Evolutionary conservation across 2,329 filamentous ascomycete genomes (phyloP).

Genomic region (Cordyceps fumosorosea): DNA sequence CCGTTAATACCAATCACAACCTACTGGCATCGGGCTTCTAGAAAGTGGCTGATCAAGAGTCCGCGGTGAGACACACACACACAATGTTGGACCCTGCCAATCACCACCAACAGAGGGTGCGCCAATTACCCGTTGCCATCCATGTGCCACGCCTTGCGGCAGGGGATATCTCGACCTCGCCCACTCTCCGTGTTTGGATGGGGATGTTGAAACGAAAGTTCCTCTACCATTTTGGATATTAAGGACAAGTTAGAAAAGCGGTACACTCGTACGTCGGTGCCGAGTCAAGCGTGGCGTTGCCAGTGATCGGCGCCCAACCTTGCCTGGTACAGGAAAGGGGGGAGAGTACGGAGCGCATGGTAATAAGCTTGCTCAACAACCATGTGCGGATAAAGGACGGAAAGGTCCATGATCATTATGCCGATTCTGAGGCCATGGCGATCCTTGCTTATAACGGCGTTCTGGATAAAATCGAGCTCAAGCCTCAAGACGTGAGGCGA

Average conservation of each 20-base stretch:
- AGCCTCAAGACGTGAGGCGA: slow-evolving; percentile 5
- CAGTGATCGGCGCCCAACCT: slow-evolving; percentile 7
- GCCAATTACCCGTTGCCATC: neutral
- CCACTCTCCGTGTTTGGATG: neutral
- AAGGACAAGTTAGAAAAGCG: neutral
- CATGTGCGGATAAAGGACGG: neutral
- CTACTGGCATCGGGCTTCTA: slow-evolving; percentile 6
- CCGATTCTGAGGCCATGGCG: neutral
- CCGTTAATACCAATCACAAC: neutral
- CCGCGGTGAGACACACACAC: slow-evolving; percentile 8
- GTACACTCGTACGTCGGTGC: neutral
- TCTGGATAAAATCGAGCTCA: neutral
- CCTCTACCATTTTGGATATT: neutral
- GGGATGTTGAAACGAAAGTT: slow-evolving; percentile 7
- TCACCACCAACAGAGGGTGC: slow-evolving; percentile 7
- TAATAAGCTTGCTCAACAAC: slow-evolving; percentile 1
- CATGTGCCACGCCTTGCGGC: slow-evolving; percentile 1
- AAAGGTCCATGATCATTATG: neutral
- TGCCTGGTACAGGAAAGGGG: neutral
- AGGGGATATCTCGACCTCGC: neutral
- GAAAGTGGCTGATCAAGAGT: slow-evolving; percentile 7
- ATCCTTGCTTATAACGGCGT: neutral
- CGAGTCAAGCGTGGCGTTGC: neutral
- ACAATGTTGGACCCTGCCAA: slow-evolving; percentile 7
- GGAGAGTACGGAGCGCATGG: neutral